A percentile compares a stretch with the other conserved stretches of the same genome.
Conservation (phyloP, 202 grass and related monocot genomes). For the Cymbopogon flexuosus region DNA sequence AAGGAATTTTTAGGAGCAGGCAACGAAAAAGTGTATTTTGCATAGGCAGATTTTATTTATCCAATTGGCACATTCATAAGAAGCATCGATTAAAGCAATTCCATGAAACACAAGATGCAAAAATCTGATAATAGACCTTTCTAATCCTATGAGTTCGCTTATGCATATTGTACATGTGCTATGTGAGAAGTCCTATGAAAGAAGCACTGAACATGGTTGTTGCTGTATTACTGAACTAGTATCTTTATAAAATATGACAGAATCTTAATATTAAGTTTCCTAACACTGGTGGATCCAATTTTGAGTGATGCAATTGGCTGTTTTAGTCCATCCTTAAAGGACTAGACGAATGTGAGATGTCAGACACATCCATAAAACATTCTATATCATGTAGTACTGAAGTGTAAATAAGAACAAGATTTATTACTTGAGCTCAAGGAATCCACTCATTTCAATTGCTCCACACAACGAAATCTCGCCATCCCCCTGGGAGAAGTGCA, state of each 20-base stretch:
- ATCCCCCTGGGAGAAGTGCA: conserved; percentile 91
- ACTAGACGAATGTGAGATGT: background rate
- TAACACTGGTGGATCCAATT: background rate
- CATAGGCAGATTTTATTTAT: conserved; percentile 9
- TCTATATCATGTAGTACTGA: background rate
- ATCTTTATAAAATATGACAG: background rate
- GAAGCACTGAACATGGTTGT: background rate
- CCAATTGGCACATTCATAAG: background rate
- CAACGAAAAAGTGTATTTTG: background rate
- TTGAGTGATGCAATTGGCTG: background rate
- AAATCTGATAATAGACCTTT: background rate
- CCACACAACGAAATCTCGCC: conserved; percentile 92
- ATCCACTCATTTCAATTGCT: conserved; percentile 98
- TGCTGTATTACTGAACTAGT: background rate
- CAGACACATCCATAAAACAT: background rate
- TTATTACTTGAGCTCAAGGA: conserved; percentile 90
- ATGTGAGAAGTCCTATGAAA: conserved; percentile 3
- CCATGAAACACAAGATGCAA: background rate
- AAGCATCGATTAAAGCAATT: background rate
- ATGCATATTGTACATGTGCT: background rate
- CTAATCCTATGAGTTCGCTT: background rate
- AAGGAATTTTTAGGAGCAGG: background rate
- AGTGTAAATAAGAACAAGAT: conserved; percentile 11
- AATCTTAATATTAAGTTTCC: background rate
- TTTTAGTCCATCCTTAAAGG: background rate